Evolutionary conservation across 2,329 filamentous ascomycete species (phyloP).

Genomic region (Venturia effusa): DNA sequence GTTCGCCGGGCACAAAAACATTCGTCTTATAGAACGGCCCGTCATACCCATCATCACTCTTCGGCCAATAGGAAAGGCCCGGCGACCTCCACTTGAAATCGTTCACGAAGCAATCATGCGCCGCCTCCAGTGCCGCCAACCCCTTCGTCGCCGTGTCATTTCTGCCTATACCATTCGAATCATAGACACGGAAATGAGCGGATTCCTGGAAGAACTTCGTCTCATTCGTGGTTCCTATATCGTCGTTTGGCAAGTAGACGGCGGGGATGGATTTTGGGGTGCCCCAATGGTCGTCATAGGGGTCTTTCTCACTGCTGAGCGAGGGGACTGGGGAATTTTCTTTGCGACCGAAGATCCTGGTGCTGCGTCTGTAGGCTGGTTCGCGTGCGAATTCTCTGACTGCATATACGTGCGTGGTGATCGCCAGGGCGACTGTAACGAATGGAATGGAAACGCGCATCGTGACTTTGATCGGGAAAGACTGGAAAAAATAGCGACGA

Average conservation of each 20-base stretch:
- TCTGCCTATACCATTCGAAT: no score
- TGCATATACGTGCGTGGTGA: background rate
- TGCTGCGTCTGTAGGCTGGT: background rate
- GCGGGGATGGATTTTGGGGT: background rate
- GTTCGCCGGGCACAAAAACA: no score
- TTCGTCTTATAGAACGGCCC: slow-evolving; percentile 38
- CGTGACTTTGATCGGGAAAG: background rate
- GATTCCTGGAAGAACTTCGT: background rate
- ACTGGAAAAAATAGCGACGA: background rate
- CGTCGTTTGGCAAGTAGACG: background rate
- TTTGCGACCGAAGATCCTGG: background rate
- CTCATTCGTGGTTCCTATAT: background rate
- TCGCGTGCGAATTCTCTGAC: background rate
- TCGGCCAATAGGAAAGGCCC: slow-evolving; percentile 17
- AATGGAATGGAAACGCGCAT: background rate
- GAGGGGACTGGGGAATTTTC: background rate
- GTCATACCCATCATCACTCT: slow-evolving; percentile 17
- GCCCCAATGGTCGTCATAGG: background rate
- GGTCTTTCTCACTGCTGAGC: background rate
- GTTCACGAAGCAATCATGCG: slow-evolving; percentile 22
- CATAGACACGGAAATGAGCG: slow-evolving; percentile 32
- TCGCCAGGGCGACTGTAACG: background rate
- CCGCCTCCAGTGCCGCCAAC: slow-evolving; percentile 35
- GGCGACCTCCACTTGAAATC: slow-evolving; percentile 16
- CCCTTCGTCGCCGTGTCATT: slow-evolving; percentile 21